Evolutionary conservation across 257 asterid genomes (phyloP).

Genomic region (Rehmannia glutinosa): DNA sequence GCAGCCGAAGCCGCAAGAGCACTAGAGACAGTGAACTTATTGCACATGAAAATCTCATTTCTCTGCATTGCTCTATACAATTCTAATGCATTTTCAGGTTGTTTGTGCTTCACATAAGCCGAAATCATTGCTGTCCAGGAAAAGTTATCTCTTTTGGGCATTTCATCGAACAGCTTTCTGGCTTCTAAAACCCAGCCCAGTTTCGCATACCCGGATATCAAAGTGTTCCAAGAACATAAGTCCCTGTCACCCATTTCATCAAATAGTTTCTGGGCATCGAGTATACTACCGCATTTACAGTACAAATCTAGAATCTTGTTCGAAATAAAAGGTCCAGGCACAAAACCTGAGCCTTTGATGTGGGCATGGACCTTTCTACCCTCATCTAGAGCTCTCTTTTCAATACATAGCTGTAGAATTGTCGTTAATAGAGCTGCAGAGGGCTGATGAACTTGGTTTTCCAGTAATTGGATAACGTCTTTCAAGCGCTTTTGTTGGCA

Average conservation of each 20-base stretch:
- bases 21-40: constrained; percentile 61
- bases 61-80: constrained; percentile 63
- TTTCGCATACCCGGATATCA: constrained; percentile 64
- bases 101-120: constrained; percentile 52
- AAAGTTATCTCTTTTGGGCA: constrained; percentile 65
- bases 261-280: constrained; percentile 46
- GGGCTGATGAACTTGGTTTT: constrained; percentile 25
- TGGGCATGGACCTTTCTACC: constrained; percentile 48
- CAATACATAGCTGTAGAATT: constrained; percentile 48
- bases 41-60: constrained; percentile 20
- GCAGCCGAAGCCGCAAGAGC: constrained; percentile 77
- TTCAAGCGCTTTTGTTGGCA: constrained; percentile 57
- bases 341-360: constrained; percentile 42
- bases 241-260: constrained; percentile 62
- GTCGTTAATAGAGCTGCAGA: constrained; percentile 33
- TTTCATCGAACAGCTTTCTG: constrained; percentile 55
- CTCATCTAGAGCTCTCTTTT: constrained; percentile 53
- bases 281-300: constrained; percentile 55
- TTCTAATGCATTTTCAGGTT: constrained; percentile 52
- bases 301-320: constrained; percentile 60
- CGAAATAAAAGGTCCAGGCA: constrained; percentile 48
- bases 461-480: constrained; percentile 45
- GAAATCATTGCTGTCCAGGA: constrained; percentile 85
- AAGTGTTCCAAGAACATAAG: constrained; percentile 68
- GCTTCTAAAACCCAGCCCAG: constrained; percentile 48